A percentile compares a stretch with the other conserved stretches of the same genome.
These are phyloP conservation scores for Echinochloa phyllopogon DNA, from an alignment of 176 grass and related monocot genomes.

Conservation along the genomic window DNA sequence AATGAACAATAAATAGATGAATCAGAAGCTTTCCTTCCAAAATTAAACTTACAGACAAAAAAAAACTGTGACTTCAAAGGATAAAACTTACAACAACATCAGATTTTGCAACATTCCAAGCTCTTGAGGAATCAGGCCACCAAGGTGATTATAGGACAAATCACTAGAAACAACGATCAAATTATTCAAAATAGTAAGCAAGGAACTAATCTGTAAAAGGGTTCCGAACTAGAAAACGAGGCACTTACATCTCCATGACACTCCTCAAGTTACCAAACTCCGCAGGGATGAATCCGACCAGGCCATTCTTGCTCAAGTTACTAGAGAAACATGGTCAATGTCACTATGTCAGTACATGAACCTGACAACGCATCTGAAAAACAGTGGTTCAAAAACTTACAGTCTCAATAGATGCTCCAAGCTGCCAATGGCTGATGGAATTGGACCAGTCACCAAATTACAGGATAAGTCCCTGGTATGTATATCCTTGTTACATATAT, in stretches of 20 bases:
- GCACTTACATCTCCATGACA: slow-evolving; percentile 92
- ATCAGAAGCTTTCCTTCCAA: slow-evolving; percentile 17
- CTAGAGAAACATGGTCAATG: slow-evolving; percentile 47
- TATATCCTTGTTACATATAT: slow-evolving; percentile 33
- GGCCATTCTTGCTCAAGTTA: slow-evolving; percentile 90
- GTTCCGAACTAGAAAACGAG: neutral
- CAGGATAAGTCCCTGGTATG: slow-evolving; percentile 78
- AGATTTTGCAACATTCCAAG: slow-evolving; percentile 86
- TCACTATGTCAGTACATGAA: slow-evolving; percentile 37
- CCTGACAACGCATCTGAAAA: neutral
- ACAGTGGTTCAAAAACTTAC: slow-evolving; percentile 52
- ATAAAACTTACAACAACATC: slow-evolving; percentile 69
- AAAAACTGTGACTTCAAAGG: slow-evolving; percentile 21
- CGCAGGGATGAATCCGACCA: slow-evolving; percentile 74
- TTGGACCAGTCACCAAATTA: slow-evolving; percentile 81
- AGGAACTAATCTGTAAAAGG: neutral
- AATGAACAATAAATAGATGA: neutral
- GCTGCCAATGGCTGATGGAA: slow-evolving; percentile 81
- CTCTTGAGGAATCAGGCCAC: slow-evolving; percentile 79
- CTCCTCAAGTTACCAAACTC: slow-evolving; percentile 97
- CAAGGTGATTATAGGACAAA: slow-evolving; percentile 73
- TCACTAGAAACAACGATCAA: slow-evolving; percentile 57
- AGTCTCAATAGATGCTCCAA: slow-evolving; percentile 91
- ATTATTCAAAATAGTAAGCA: slow-evolving; percentile 31
- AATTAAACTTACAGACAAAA: neutral